These are phyloP conservation scores for Aspergillus asperescens DNA, from an alignment of 495 filamentous ascomycete genomes.

Conservation along the genomic window DNA sequence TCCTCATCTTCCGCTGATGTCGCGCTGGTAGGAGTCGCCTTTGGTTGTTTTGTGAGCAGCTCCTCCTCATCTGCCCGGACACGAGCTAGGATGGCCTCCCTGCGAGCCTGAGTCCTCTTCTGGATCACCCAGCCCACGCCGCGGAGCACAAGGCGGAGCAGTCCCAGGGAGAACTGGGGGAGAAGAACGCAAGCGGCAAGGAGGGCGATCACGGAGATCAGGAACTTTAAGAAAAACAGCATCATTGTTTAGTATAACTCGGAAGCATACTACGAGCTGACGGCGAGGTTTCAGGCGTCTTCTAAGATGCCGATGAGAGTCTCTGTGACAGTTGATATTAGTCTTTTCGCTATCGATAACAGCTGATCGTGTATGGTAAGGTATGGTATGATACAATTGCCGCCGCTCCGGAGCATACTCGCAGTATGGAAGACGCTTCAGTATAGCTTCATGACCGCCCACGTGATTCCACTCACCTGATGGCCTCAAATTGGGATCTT, in stretches of 20 bases:
- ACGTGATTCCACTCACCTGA: neutral
- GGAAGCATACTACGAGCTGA: slow-evolving; percentile 10
- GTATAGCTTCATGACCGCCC: slow-evolving; percentile 1
- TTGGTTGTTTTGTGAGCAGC: slow-evolving; percentile 36
- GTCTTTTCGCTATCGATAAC: slow-evolving; percentile 18
- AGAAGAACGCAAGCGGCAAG: slow-evolving; percentile 35
- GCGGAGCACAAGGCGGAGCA: slow-evolving; percentile 38
- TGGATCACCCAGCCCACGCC: slow-evolving; percentile 60
- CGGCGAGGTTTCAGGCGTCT: neutral
- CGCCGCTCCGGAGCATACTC: too few species aligned
- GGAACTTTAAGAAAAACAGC: slow-evolving; percentile 33
- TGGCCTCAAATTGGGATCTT: slow-evolving; percentile 3
- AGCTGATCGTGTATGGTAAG: neutral
- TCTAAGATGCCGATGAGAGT: neutral
- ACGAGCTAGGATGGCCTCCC: slow-evolving; percentile 55
- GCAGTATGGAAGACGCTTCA: too few species aligned
- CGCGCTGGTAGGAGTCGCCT: slow-evolving; percentile 17
- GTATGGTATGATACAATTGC: slow-evolving; percentile 1
- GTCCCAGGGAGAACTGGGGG: slow-evolving; percentile 31
- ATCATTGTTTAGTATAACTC: slow-evolving; percentile 20
- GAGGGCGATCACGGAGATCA: slow-evolving; percentile 32
- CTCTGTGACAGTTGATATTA: neutral
- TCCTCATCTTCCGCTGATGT: slow-evolving; percentile 54
- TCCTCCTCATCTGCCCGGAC: slow-evolving; percentile 56
- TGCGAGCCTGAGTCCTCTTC: slow-evolving; percentile 59